Conservation (phyloP, 1,139 yeast species). For the Diutina neorugosa region DNA sequence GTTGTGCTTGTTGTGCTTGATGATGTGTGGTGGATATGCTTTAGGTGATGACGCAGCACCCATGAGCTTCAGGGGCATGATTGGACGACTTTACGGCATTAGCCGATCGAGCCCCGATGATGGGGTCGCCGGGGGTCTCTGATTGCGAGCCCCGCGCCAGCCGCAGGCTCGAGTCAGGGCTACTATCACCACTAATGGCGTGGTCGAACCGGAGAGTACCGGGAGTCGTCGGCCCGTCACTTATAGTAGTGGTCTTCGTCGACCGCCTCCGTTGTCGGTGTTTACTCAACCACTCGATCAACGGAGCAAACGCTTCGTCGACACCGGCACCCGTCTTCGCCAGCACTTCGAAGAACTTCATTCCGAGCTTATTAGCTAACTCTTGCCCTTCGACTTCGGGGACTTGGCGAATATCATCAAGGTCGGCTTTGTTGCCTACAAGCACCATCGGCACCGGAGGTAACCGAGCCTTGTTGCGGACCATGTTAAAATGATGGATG, state of each 20-base stretch:
- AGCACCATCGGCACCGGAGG: neutral
- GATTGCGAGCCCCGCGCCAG: neutral
- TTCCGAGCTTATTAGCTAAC: neutral
- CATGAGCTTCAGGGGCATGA: neutral
- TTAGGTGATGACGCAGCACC: neutral
- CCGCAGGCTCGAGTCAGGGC: neutral
- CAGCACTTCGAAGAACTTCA: neutral
- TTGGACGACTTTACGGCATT: neutral
- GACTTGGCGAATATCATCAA: neutral
- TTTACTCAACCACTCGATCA: neutral
- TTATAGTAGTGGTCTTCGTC: neutral
- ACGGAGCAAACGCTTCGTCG: conserved; percentile 18
- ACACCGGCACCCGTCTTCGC: conserved; percentile 9
- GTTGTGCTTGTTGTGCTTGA: neutral
- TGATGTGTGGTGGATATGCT: neutral
- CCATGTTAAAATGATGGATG: neutral
- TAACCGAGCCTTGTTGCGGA: neutral
- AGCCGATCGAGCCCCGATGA: no score
- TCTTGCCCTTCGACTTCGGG: neutral
- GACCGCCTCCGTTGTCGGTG: neutral
- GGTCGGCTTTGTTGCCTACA: neutral
- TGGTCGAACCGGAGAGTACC: neutral
- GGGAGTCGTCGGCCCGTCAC: neutral
- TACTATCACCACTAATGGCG: neutral
- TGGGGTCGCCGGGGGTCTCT: no score